phyloP scores from a whole-genome alignment of 1,284 basidiomycete genomes.

The Coniferiporia weirii region DNA sequence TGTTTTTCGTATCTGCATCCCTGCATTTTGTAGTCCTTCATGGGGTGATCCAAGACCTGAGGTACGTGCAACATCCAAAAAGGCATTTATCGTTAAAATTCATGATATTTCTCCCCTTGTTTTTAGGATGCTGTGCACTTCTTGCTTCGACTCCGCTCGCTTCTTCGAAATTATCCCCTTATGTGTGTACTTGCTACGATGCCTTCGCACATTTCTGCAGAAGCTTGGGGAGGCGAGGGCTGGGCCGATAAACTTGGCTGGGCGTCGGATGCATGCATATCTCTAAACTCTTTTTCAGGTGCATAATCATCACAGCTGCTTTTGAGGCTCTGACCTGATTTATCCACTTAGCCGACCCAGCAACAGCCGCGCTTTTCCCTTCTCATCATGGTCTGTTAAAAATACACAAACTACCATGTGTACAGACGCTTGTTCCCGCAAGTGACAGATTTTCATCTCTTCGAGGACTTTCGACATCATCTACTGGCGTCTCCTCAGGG shows the following conservation, averaged over 20 bases:
- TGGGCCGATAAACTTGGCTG: conserved; percentile 79
- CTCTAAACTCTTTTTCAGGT: conserved; percentile 68
- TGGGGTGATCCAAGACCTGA: conserved; percentile 62
- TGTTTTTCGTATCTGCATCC: conserved; percentile 62
- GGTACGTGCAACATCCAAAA: conserved; percentile 36
- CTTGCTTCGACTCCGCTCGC: conserved; percentile 17
- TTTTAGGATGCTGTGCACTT: conserved; percentile 12
- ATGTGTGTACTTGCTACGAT: conserved; percentile 68
- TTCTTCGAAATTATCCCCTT: conserved; percentile 53
- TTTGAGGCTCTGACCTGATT: conserved; percentile 3
- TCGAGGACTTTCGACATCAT: conserved; percentile 53
- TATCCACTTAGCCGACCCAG: conserved; percentile 51
- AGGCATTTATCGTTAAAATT: background rate
- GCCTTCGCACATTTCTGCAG: conserved; percentile 52
- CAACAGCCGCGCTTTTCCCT: conserved; percentile 64
- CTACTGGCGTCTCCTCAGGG: conserved; percentile 41
- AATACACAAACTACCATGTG: conserved; percentile 67
- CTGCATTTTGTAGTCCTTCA: conserved; percentile 60
- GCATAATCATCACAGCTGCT: background rate
- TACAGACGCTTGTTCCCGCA: conserved; percentile 62
- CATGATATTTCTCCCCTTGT: background rate
- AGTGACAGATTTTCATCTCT: conserved; percentile 74
- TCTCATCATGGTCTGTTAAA: conserved; percentile 80
- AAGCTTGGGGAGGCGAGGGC: conserved; percentile 52
- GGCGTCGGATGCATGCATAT: conserved; percentile 71